Conservation (phyloP, 768 basidiomycete genomes). For the Lentinula boryana region DNA sequence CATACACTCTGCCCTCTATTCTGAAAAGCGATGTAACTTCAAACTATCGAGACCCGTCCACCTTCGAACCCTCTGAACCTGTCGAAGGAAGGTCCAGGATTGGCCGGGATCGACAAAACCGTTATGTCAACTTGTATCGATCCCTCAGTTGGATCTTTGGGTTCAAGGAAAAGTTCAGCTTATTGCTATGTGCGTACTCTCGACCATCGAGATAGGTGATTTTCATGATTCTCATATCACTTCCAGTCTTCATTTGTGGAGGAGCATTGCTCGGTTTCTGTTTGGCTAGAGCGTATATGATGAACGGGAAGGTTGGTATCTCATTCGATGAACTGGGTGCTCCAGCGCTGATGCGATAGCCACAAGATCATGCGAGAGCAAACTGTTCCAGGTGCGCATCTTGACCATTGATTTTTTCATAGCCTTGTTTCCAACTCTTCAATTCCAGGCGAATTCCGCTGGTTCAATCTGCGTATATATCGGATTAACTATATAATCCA, state of each 20-base stretch:
- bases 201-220: too few relatives aligned
- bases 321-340: not conserved
- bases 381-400: not conserved
- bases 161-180: slow-evolving; percentile 18
- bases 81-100: not conserved
- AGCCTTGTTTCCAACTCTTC: not conserved
- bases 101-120: not conserved
- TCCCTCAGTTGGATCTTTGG: slow-evolving; percentile 20
- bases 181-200: slow-evolving; percentile 13
- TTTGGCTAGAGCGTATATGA: slow-evolving; percentile 16
- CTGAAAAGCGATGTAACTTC: not conserved
- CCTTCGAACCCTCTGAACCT: not conserved
- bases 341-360: slow-evolving; percentile 2
- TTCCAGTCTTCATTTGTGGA: slow-evolving; percentile 17
- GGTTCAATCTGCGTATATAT: slow-evolving; percentile 15
- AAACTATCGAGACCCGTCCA: not conserved
- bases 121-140: slow-evolving; percentile 11
- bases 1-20: not conserved
- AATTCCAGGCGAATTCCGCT: slow-evolving; percentile 20
- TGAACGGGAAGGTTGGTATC: slow-evolving; percentile 6
- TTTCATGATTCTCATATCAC: too few relatives aligned
- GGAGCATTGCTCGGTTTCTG: slow-evolving; percentile 21
- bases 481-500: slow-evolving; percentile 17
- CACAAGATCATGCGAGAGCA: not conserved
- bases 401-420: not conserved